Percentiles rank a stretch among this genome's conserved stretches.
phyloP scores from a whole-genome alignment of 1,284 basidiomycete genomes.

The Malassezia furfur region DNA sequence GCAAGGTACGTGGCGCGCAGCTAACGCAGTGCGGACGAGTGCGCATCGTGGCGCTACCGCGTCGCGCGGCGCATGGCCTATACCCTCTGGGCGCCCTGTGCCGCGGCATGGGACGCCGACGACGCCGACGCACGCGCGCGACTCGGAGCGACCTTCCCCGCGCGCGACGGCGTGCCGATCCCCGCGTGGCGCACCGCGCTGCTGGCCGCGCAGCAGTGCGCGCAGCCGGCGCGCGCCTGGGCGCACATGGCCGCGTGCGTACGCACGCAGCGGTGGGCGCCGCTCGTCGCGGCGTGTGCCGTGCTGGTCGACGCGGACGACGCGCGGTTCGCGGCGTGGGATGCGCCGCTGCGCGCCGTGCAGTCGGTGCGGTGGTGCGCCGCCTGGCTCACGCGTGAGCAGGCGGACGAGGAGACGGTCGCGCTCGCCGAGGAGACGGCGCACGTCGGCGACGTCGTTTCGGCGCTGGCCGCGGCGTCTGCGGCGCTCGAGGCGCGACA shows the following conservation, averaged over 20 bases:
- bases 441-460: not conserved
- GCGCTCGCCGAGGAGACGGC: not conserved
- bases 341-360: not conserved
- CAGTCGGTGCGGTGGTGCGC: not conserved
- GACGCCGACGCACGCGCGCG: not conserved
- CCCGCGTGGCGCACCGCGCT: slow-evolving; percentile 9
- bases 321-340: not conserved
- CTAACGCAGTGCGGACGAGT: slow-evolving; percentile 8
- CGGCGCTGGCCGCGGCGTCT: not conserved
- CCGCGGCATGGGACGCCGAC: not conserved
- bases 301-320: not conserved
- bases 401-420: not conserved
- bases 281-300: not conserved
- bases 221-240: no score
- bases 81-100: not conserved
- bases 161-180: not conserved
- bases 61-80: slow-evolving; percentile 7
- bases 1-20: not conserved
- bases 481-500: not conserved
- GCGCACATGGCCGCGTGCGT: not conserved
- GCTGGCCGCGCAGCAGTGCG: not conserved
- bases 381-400: not conserved
- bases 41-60: slow-evolving; percentile 14
- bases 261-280: not conserved
- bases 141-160: not conserved